Conservation (phyloP, 768 basidiomycete genomes). For the Lactarius sp. region DNA sequence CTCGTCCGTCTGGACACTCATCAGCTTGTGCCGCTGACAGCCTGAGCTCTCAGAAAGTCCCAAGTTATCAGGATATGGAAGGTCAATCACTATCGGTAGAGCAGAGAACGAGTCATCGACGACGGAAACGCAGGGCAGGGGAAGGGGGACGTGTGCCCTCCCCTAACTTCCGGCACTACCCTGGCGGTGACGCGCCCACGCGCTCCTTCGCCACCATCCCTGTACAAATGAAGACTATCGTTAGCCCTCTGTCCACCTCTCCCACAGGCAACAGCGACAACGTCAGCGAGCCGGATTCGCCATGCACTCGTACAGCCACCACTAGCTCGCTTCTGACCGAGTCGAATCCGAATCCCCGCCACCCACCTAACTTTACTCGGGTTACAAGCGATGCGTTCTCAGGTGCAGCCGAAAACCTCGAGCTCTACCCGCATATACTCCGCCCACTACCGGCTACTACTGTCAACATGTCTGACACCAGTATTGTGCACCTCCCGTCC, state of each 20-base stretch:
- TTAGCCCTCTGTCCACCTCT: neutral
- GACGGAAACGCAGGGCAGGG: neutral
- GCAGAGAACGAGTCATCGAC: neutral
- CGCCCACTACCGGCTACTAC: neutral
- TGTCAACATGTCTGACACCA: conserved; percentile 9
- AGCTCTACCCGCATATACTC: neutral
- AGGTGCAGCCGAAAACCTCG: neutral
- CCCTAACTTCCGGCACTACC: conserved; percentile 12
- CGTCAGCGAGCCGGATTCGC: neutral
- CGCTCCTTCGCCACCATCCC: neutral
- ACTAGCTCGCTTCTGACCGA: neutral
- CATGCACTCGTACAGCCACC: too few relatives aligned
- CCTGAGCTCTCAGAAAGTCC: neutral
- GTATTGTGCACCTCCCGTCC: conserved; percentile 12
- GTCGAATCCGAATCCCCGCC: neutral
- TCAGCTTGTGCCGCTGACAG: neutral
- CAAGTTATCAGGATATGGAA: neutral
- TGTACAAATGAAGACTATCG: neutral
- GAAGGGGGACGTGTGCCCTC: neutral
- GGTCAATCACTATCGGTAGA: neutral
- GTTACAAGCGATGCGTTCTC: neutral
- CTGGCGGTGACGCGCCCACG: neutral
- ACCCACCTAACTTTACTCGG: neutral
- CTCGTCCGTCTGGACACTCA: neutral
- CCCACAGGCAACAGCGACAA: neutral